Evolutionary conservation across 441 rosid genomes (phyloP).

Genomic region (Arabidopsis hybrid): DNA sequence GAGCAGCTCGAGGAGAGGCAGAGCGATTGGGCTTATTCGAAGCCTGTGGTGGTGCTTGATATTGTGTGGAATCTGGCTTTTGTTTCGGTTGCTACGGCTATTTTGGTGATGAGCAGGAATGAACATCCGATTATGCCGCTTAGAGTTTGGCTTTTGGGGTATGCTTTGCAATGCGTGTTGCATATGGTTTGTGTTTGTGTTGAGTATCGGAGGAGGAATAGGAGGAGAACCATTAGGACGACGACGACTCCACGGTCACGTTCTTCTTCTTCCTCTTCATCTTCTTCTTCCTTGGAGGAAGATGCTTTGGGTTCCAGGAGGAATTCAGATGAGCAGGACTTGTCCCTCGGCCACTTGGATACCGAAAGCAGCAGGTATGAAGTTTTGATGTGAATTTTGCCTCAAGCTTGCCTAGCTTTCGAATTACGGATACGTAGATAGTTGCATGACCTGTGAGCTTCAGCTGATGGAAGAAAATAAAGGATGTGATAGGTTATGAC

Average conservation of each 20-base stretch:
- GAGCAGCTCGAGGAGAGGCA: slow-evolving; percentile 99
- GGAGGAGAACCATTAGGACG: slow-evolving; percentile 49
- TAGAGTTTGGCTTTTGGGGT: slow-evolving; percentile 86
- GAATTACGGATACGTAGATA: background rate
- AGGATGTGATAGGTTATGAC: slow-evolving; percentile 12
- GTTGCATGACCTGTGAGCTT: slow-evolving; percentile 22
- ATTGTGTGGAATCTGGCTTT: slow-evolving; percentile 88
- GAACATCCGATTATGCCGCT: slow-evolving; percentile 80
- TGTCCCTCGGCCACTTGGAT: slow-evolving; percentile 59
- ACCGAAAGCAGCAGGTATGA: slow-evolving; percentile 71
- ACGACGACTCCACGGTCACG: slow-evolving; percentile 39
- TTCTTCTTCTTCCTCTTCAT: slow-evolving; percentile 42
- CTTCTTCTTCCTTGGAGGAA: slow-evolving; percentile 51
- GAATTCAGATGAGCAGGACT: slow-evolving; percentile 56
- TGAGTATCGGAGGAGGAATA: slow-evolving; percentile 78
- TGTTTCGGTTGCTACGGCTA: slow-evolving; percentile 69
- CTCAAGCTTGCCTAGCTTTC: slow-evolving; percentile 13
- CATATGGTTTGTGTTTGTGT: slow-evolving; percentile 86
- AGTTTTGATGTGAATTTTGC: slow-evolving; percentile 1
- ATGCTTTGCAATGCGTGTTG: slow-evolving; percentile 81
- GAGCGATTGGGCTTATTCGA: slow-evolving; percentile 98
- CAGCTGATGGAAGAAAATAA: background rate
- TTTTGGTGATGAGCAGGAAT: slow-evolving; percentile 65
- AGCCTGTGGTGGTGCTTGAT: slow-evolving; percentile 94
- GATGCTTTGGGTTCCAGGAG: slow-evolving; percentile 62